These are phyloP conservation scores for Trichoderma brevicompactum DNA, from an alignment of 2,329 filamentous ascomycete species.

Conservation along the genomic window DNA sequence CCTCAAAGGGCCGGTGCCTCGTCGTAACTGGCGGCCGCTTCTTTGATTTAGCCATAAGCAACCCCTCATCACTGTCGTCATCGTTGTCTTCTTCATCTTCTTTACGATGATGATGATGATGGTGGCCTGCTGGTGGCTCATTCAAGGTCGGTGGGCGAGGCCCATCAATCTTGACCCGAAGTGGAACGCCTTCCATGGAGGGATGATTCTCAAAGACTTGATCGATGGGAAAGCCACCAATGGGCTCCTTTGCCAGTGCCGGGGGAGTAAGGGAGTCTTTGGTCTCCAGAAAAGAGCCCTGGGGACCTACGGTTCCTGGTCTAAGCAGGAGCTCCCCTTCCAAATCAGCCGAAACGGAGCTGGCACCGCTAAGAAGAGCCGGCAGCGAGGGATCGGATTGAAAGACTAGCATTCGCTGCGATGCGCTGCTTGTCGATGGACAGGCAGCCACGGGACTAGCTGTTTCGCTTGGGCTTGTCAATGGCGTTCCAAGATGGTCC, in stretches of 20 bases:
- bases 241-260: conserved; percentile 53
- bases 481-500: conserved; percentile 52
- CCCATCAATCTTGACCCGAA: conserved; percentile 39
- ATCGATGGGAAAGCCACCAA: conserved; percentile 53
- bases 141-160: conserved; percentile 26
- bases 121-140: conserved; percentile 1
- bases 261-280: conserved; percentile 61
- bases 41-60: conserved; percentile 58
- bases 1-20: conserved; percentile 41
- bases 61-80: conserved; percentile 59
- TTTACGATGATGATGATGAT: conserved; percentile 24
- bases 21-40: conserved; percentile 44
- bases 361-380: conserved; percentile 65
- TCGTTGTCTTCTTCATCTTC: conserved; percentile 52
- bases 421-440: conserved; percentile 46
- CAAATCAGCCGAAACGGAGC: conserved; percentile 65
- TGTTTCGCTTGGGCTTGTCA: conserved; percentile 60
- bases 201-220: conserved; percentile 42
- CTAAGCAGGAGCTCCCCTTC: conserved; percentile 63
- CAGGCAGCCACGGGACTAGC: conserved; percentile 54
- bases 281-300: conserved; percentile 53
- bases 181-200: conserved; percentile 41
- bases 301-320: conserved; percentile 50
- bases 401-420: conserved; percentile 57
- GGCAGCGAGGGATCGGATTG: conserved; percentile 68